Conservation (phyloP, 225 moss, liverwort and hornwort species). For the Climacium dendroides region DNA sequence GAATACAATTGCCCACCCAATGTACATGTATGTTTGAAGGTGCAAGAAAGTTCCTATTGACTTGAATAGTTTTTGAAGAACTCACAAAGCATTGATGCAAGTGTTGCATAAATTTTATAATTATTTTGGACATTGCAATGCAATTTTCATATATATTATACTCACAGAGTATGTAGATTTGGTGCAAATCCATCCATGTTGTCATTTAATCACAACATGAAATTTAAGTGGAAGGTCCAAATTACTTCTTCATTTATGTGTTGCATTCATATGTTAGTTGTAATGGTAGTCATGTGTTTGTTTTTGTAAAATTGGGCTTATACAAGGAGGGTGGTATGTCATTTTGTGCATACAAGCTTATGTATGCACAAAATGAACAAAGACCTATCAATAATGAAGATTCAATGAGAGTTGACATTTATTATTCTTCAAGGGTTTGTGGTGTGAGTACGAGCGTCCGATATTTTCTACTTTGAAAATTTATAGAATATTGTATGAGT, state of each 20-base stretch:
- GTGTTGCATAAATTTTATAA: background rate
- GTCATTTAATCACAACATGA: accelerated
- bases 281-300: background rate
- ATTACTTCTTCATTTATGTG: background rate
- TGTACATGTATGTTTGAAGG: background rate
- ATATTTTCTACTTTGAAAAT: background rate
- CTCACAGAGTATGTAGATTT: background rate
- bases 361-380: too few species aligned
- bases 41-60: background rate
- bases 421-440: background rate
- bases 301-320: background rate
- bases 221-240: background rate
- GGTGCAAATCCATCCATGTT: background rate
- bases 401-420: background rate
- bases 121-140: background rate
- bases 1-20: accelerated
- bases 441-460: background rate
- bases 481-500: background rate
- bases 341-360: background rate
- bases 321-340: background rate
- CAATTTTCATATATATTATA: background rate
- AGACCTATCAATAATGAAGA: too few species aligned
- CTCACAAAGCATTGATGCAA: background rate
- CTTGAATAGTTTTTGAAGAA: background rate
- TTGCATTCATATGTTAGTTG: background rate